Conservation (phyloP, 331 rosid genomes). For the Acacia pycnantha region DNA sequence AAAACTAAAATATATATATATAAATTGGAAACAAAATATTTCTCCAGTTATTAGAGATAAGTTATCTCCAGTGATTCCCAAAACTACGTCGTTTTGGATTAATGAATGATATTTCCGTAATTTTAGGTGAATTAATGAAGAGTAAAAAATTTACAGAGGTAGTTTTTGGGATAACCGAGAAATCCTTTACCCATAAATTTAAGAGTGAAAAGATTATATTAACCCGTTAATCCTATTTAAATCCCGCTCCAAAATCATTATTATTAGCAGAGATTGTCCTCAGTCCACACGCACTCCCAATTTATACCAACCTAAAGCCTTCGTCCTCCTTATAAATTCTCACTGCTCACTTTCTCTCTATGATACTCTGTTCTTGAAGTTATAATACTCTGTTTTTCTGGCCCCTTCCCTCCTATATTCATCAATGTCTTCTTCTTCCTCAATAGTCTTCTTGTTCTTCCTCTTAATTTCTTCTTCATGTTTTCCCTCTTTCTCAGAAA, state of each 20-base stretch:
- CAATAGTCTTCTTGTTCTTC: conserved; percentile 32
- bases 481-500: conserved; percentile 35
- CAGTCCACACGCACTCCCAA: not conserved
- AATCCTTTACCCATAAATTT: too few species aligned
- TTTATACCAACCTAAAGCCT: not conserved
- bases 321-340: conserved; percentile 20
- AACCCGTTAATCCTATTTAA: too few species aligned
- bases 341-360: not conserved
- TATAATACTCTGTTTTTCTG: conserved; percentile 21
- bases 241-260: not conserved
- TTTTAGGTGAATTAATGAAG: too few species aligned
- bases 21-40: too few species aligned
- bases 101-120: too few species aligned
- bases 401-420: not conserved
- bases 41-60: too few species aligned
- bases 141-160: too few species aligned
- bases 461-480: conserved; percentile 43
- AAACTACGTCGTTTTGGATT: too few species aligned
- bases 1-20: too few species aligned
- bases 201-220: too few species aligned
- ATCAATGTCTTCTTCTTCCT: conserved; percentile 39
- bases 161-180: too few species aligned
- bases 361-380: not conserved
- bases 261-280: not conserved
- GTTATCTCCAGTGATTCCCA: too few species aligned